Evolutionary conservation across 805 yeast genomes (phyloP), one percentile per base, ranked within the genome.

Genomic region (Pichia californica): DNA sequence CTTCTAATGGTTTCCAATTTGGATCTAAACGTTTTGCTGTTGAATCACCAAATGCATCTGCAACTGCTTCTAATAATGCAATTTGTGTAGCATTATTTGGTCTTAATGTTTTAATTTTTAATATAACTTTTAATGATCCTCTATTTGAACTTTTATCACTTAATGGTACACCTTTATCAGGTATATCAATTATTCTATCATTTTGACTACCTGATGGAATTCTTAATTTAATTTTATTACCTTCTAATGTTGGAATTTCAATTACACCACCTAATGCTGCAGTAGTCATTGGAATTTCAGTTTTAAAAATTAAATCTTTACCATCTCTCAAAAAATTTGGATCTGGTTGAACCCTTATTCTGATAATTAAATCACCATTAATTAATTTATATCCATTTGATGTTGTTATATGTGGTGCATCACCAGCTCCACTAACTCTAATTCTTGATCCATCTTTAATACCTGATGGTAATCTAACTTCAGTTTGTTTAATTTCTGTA

Each of bases 251-350:
- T 28, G 98, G 98, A n/a, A 93, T 77, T 38, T 83, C 78, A 19
- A 93, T 74, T 36, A 77, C 79, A 31, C 99, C 99, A 48, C 99
- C 99, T 36, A 93, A 70, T 0, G 96, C 88, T 1, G 99, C 99
- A 0, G 99, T 93, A 1, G 99, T 93, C 79, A 88, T 84, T 38
- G 93, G 84, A 41, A 93, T 79, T 35, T 79, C 77, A 37, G 81
- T 77, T 23, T 72, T 70, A 56, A 78, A 75, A 45, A 83, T 61
- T 46, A 93, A 72, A 55, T 86, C 82, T 51, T 77, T 74, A 29
- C 83, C 81, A 28, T 69, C 70, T 39, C 96, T 74, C 25, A 70
- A 66, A 64, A 89, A 93, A 26, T 69, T 64, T 30, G 81, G 73
- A 61, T 93, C 96, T 26, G 81, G 81, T 52, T 74, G 70, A 25